These are phyloP conservation scores for Emmonsia crescens DNA, from an alignment of 2,329 filamentous ascomycete genomes.

Conservation along the genomic window DNA sequence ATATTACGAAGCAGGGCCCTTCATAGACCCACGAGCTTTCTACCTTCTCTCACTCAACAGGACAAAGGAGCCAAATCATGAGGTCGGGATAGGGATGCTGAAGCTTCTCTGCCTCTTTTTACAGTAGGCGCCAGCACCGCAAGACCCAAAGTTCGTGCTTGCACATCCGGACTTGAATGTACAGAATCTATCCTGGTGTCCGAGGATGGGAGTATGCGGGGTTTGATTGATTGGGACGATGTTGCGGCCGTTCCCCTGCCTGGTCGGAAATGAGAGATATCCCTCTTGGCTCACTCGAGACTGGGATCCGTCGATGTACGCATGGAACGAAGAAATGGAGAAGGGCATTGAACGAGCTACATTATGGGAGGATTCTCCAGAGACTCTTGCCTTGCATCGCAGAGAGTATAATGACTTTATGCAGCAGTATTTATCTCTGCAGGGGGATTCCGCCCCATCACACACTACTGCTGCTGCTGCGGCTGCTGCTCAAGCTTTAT, in stretches of 20 bases:
- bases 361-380: not conserved
- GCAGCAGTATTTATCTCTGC: too few relatives aligned
- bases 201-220: not conserved
- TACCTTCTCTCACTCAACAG: not conserved
- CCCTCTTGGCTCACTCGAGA: slow-evolving; percentile 12
- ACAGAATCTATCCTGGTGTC: not conserved
- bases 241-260: slow-evolving; percentile 7
- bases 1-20: slow-evolving; percentile 4
- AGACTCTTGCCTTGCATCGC: too few relatives aligned
- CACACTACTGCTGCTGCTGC: too few relatives aligned
- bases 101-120: not conserved
- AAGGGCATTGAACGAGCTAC: not conserved
- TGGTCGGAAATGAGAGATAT: slow-evolving; percentile 11
- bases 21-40: not conserved
- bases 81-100: not conserved
- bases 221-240: slow-evolving; percentile 10
- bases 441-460: too few relatives aligned
- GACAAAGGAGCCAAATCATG: not conserved
- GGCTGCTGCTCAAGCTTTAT: too few relatives aligned
- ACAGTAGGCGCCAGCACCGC: not conserved
- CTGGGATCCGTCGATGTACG: slow-evolving; percentile 10
- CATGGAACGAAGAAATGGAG: slow-evolving; percentile 1
- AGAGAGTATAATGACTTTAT: too few relatives aligned
- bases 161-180: not conserved
- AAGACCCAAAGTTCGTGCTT: not conserved